Conservation (phyloP, 306 rosid species). For the Clitoria ternatea region DNA sequence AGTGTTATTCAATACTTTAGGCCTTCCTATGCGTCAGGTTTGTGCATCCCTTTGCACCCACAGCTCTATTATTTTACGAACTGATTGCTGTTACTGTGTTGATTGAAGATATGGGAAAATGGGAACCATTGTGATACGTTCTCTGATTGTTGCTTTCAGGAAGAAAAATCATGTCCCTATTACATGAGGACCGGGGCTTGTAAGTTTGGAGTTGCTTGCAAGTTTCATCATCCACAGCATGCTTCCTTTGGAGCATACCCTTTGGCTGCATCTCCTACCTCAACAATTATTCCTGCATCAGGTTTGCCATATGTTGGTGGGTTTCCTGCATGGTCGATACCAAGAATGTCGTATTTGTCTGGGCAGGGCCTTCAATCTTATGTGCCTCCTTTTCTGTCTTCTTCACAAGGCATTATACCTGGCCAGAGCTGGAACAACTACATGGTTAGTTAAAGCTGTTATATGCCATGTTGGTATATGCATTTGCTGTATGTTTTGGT, state of each 20-base stretch:
- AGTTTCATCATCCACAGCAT: conserved; percentile 88
- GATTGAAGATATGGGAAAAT: neutral
- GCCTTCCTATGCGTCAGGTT: conserved; percentile 95
- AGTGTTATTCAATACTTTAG: conserved; percentile 65
- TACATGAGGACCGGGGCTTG: conserved; percentile 84
- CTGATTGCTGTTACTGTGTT: neutral
- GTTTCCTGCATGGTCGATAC: conserved; percentile 62
- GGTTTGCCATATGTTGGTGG: conserved; percentile 66
- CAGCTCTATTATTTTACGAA: neutral
- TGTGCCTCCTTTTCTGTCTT: conserved; percentile 63
- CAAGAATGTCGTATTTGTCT: conserved; percentile 65
- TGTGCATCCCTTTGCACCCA: neutral
- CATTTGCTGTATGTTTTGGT: neutral
- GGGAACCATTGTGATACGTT: neutral
- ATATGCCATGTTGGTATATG: neutral
- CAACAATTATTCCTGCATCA: conserved; percentile 54
- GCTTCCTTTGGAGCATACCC: conserved; percentile 49
- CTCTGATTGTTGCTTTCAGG: conserved; percentile 41
- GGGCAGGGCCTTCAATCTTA: conserved; percentile 63
- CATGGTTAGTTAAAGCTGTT: conserved; percentile 54
- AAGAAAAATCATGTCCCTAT: conserved; percentile 83
- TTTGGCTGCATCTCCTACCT: conserved; percentile 44
- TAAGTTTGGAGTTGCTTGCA: conserved; percentile 95
- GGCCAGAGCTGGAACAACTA: conserved; percentile 76
- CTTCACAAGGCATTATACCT: conserved; percentile 68